Conservation (phyloP, 164 flowering plant genomes). For the Macadamia tetraphylla region DNA sequence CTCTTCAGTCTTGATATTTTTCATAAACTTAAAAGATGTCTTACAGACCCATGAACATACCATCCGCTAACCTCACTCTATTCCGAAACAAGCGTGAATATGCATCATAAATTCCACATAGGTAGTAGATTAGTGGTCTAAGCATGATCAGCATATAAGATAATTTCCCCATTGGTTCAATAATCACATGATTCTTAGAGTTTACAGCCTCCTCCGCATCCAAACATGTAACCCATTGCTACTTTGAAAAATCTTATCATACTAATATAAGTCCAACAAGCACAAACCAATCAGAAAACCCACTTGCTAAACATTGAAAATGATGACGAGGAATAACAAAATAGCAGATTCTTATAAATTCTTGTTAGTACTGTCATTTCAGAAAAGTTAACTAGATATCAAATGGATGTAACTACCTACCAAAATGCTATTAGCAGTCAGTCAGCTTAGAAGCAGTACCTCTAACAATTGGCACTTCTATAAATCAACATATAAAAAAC, state of each 20-base stretch:
- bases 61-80: no score
- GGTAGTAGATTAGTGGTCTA: no score
- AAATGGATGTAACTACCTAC: background rate
- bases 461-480: conserved; percentile 8
- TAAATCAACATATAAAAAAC: conserved; percentile 3
- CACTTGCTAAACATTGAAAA: background rate
- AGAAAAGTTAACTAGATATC: background rate
- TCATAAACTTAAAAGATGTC: no score
- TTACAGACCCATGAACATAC: no score
- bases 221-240: no score
- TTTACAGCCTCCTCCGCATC: no score
- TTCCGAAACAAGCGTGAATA: no score
- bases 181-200: no score
- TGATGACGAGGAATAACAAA: background rate
- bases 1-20: no score
- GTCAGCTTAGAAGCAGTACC: conserved; percentile 6
- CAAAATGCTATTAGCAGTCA: background rate
- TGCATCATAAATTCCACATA: no score
- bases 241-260: background rate
- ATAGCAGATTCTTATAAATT: background rate
- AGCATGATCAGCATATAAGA: no score
- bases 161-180: no score
- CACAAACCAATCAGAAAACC: background rate
- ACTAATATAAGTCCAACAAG: background rate
- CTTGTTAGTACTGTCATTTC: background rate